A percentile compares a stretch with the other conserved stretches of the same genome.
Conservation (phyloP, 2,329 filamentous ascomycete species). For the Dendryphion nanum region DNA sequence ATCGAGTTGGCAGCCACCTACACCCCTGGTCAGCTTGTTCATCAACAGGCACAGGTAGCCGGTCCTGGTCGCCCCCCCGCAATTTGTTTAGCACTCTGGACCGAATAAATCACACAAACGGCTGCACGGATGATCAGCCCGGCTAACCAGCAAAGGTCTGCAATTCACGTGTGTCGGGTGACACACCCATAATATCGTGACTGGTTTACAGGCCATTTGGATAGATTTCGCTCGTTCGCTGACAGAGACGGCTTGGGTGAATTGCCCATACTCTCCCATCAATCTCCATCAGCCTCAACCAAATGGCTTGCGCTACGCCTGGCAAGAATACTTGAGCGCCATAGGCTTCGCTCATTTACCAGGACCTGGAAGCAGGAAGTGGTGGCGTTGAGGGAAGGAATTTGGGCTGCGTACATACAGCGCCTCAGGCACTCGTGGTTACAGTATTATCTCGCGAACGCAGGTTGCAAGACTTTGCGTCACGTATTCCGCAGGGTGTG, state of each 20-base stretch:
- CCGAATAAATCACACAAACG: conserved; percentile 13
- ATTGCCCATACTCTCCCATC: no score
- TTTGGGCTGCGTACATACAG: conserved; percentile 13
- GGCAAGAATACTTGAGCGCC: no score
- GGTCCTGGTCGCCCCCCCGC: conserved; percentile 14
- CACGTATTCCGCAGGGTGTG: conserved; percentile 10
- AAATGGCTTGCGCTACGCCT: conserved; percentile 3
- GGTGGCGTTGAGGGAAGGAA: no score
- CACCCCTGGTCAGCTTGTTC: conserved; percentile 7
- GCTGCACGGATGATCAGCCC: conserved; percentile 19
- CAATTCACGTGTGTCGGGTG: conserved; percentile 11
- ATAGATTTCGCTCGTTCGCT: conserved; percentile 6
- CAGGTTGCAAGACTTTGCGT: conserved; percentile 17
- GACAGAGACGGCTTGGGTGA: no score
- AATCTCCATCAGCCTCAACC: conserved; percentile 9
- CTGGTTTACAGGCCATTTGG: conserved; percentile 6
- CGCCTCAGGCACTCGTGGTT: conserved; percentile 9
- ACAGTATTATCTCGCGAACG: conserved; percentile 12
- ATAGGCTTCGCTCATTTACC: no score
- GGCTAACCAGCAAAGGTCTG: conserved; percentile 6
- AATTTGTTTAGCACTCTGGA: conserved; percentile 17
- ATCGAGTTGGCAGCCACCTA: conserved; percentile 13
- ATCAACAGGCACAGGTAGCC: conserved; percentile 14
- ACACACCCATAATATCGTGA: conserved; percentile 8
- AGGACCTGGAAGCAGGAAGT: conserved; percentile 5